These are phyloP conservation scores for Glycyrrhiza uralensis DNA, from an alignment of 306 rosid genomes.

Conservation along the genomic window DNA sequence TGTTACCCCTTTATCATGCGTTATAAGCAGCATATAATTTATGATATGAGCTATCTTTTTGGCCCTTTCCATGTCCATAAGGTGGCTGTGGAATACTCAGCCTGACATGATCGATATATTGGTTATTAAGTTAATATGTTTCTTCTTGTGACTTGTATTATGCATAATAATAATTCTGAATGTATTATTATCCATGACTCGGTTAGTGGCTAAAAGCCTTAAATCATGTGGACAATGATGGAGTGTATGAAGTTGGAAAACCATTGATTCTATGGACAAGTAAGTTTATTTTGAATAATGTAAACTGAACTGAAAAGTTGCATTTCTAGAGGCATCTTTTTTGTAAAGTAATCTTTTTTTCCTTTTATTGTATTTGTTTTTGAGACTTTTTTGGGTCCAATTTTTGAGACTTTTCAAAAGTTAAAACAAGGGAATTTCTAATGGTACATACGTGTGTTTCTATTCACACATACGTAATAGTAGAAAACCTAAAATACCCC, in stretches of 20 bases:
- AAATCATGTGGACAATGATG: not conserved
- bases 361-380: too few species aligned
- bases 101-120: conserved; percentile 13
- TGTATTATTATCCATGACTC: not conserved
- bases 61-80: conserved; percentile 21
- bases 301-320: too few species aligned
- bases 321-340: too few species aligned
- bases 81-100: conserved; percentile 32
- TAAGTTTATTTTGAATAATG: not conserved
- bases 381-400: too few species aligned
- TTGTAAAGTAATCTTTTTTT: too few species aligned
- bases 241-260: not conserved
- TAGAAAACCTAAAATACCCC: too few species aligned
- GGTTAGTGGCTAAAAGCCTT: not conserved
- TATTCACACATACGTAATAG: too few species aligned
- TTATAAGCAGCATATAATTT: conserved; percentile 12
- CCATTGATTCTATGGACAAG: not conserved
- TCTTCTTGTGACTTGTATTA: not conserved
- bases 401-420: too few species aligned
- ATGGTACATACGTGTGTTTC: too few species aligned
- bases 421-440: too few species aligned
- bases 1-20: not conserved
- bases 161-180: conserved; percentile 15
- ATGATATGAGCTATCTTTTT: conserved; percentile 33
- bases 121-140: not conserved